A percentile compares a stretch with the other conserved stretches of the same genome.
Evolutionary conservation across 2,329 filamentous ascomycete genomes (phyloP).

Genomic region (Botrytis hyacinthi): DNA sequence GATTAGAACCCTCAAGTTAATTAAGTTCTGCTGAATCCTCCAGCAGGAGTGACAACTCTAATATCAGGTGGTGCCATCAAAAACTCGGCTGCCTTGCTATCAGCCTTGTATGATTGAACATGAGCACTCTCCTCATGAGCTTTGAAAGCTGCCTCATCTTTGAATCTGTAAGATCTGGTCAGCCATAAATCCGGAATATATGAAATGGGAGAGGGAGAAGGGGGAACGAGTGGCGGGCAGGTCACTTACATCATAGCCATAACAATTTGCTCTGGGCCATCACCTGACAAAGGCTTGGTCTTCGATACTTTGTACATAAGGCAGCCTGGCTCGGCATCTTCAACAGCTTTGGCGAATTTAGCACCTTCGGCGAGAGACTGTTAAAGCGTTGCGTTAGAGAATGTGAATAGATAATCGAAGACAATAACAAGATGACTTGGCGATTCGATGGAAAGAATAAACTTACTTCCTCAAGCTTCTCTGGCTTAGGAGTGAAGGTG

Average conservation of each 20-base stretch:
- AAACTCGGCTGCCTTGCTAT: background rate
- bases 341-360: background rate
- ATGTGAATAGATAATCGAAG: background rate
- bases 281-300: background rate
- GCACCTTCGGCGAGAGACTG: background rate
- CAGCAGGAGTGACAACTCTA: background rate
- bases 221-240: background rate
- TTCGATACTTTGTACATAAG: slow-evolving; percentile 10
- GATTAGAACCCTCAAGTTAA: background rate
- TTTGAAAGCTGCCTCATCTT: slow-evolving; percentile 3
- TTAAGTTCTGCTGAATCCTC: slow-evolving; percentile 4
- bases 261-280: slow-evolving; percentile 12
- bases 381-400: background rate
- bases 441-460: too few species aligned
- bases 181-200: background rate
- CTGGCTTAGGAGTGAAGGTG: slow-evolving; percentile 14
- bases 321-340: slow-evolving; percentile 1
- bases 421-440: background rate
- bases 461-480: background rate
- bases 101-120: background rate
- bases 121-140: slow-evolving; percentile 8
- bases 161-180: background rate
- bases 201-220: too few species aligned
- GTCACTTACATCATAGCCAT: slow-evolving; percentile 7
- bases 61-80: background rate